Evolutionary conservation across 345 rosid species (phyloP).

Genomic region (thale cress (Arabidopsis thaliana)): TAIR10.1 NC_003070.9:4459501-4460000

Average conservation of each 20-base stretch:
- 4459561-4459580: conserved; percentile 54
- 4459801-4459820: conserved; percentile 37
- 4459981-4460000: conserved; percentile 53
- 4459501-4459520: conserved; percentile 50
- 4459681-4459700: conserved; percentile 32
- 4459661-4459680: conserved; percentile 40
- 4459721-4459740: conserved; percentile 39
- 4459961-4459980: conserved; percentile 53
- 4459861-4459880: conserved; percentile 53
- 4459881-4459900: conserved; percentile 49
- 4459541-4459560: conserved; percentile 48
- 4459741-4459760: conserved; percentile 47
- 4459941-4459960: conserved; percentile 47
- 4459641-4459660: conserved; percentile 51
- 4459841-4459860: conserved; percentile 40
- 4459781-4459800: conserved; percentile 39
- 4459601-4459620: conserved; percentile 48
- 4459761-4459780: conserved; percentile 54
- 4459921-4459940: conserved; percentile 43
- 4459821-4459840: conserved; percentile 46
- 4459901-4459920: conserved; percentile 49
- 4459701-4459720: conserved; percentile 35
- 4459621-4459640: conserved; percentile 45
- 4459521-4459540: conserved; percentile 50
- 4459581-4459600: conserved; percentile 52